phyloP scores from a whole-genome alignment of 2,329 filamentous ascomycete genomes.

The Didymella sp. region DNA sequence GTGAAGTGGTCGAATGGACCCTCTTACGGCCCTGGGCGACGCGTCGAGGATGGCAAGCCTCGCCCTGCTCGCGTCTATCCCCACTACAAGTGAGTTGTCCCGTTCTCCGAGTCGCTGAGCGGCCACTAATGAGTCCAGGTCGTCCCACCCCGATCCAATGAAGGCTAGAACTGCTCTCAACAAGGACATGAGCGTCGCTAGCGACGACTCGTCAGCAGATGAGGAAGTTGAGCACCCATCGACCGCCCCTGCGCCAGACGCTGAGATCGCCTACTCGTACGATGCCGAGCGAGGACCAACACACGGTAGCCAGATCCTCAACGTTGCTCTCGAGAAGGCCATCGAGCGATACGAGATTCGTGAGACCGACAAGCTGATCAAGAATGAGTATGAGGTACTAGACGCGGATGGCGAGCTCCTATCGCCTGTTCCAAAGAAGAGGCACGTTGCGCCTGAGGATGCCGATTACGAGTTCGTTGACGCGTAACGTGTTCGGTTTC shows the following conservation, averaged over 20 bases:
- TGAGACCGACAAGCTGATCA: constrained; percentile 66
- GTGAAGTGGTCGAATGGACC: constrained; percentile 60
- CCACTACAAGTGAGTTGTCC: constrained; percentile 38
- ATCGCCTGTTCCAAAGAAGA: constrained; percentile 44
- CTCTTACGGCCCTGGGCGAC: constrained; percentile 48
- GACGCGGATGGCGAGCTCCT: constrained; percentile 51
- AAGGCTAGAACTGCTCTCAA: constrained; percentile 48
- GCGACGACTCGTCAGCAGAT: constrained; percentile 54
- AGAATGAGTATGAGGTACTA: constrained; percentile 65
- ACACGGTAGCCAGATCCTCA: constrained; percentile 64
- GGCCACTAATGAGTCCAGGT: constrained; percentile 24
- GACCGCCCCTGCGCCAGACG: constrained; percentile 54
- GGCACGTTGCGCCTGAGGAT: constrained; percentile 46
- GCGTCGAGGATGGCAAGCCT: constrained; percentile 45
- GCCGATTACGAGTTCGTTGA: constrained; percentile 54
- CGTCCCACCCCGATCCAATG: constrained; percentile 34
- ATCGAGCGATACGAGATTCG: constrained; percentile 66
- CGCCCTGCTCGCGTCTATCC: constrained; percentile 46
- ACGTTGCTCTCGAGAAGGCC: constrained; percentile 63
- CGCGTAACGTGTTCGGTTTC: constrained; percentile 23
- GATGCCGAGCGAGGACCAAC: constrained; percentile 59
- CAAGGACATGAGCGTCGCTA: constrained; percentile 53
- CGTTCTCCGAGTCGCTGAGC: background rate
- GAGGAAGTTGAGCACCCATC: constrained; percentile 55
- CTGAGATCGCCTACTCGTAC: constrained; percentile 62